Base-by-base conservation (phyloP, 768 basidiomycete species). In the Tricholoma furcatifolium region DNA sequence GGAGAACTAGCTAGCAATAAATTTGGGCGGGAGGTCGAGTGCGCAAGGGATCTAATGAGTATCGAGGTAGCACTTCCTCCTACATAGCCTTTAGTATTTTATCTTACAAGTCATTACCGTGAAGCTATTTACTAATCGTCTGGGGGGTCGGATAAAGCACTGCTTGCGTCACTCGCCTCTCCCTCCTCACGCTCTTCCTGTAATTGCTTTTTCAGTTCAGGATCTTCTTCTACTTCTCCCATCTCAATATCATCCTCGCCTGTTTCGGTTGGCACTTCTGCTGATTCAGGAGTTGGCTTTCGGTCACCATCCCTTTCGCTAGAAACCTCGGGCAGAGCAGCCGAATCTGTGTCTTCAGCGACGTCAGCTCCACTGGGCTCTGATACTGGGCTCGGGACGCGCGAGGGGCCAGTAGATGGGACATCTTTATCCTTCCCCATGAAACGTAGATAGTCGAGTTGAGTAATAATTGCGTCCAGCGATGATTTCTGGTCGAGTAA, bases 161-260 rank as follows among this genome's bases (percentile, higher is more conserved):
- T 91, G 61, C 88, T 89, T 36, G 78, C 76, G 62, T 91, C 89
- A 52, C 87, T 91, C 32, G 91, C 89, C 67, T 93, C 91, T 21
- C 91, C 91, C 70, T 93, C 91, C 64, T 93, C 91, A 56, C 91
- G 68, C 45, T 93, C 91, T 60, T 92, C 89, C 48, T 80, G 72
- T 36, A 64, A 50, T 56, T 80, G 85, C 67, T 74, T 83, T 67
- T 81, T 84, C 23, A 65, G 67, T 59, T 82, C 81, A 2, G 82
- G 81, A 14, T 82, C 81, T 62, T 93, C 91, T 55, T 88, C 85
- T 3, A 93, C 80, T 64, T 93, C 91, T n/a, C 91, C 91, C 91
- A 93, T 93, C 68, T 93, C 91, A 57, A 93, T 91, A 56, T 93
- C 90, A 58, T 88, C 80, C 24, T 83, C 67, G 58, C 43, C 56